phyloP scores from a whole-genome alignment of 1,139 yeast species.

The Geotrichum cucujoidarum region DNA sequence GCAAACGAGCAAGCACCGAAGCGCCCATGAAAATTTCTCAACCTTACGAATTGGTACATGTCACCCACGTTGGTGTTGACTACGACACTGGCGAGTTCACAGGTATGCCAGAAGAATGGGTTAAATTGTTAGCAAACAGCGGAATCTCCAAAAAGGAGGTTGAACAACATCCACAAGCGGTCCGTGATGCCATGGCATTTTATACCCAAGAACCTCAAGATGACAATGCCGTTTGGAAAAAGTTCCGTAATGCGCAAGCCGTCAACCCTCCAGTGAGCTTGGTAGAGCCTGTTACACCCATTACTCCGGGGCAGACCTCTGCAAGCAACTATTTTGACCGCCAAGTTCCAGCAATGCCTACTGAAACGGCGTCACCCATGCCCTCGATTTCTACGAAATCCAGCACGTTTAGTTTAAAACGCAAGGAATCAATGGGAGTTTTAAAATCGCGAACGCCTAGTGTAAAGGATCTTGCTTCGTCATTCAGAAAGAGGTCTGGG shows the following conservation, averaged over 20 bases:
- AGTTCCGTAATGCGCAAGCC: conserved; percentile 48
- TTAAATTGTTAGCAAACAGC: conserved; percentile 68
- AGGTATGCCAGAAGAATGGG: conserved; percentile 93
- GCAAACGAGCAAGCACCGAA: conserved; percentile 26
- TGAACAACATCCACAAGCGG: conserved; percentile 88
- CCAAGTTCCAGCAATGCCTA: conserved; percentile 16
- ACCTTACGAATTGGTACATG: conserved; percentile 86
- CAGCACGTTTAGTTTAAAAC: conserved; percentile 16
- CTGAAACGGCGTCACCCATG: conserved; percentile 33
- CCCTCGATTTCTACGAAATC: conserved; percentile 3
- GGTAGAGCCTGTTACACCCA: conserved; percentile 22
- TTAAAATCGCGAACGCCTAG: conserved; percentile 15
- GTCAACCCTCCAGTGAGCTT: conserved; percentile 26
- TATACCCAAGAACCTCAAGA: conserved; percentile 62
- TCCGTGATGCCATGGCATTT: conserved; percentile 85
- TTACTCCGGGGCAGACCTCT: conserved; percentile 3
- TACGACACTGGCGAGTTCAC: conserved; percentile 77
- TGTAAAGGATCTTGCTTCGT: conserved; percentile 18
- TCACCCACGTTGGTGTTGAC: conserved; percentile 90
- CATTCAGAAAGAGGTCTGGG: conserved; percentile 17
- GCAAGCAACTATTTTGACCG: conserved; percentile 13
- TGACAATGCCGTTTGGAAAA: conserved; percentile 68
- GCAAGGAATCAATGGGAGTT: conserved; percentile 17
- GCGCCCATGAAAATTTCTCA: conserved; percentile 65
- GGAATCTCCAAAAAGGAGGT: conserved; percentile 85